Base-by-base conservation (phyloP, 2,329 filamentous ascomycete species). In the Aureobasidium sp. region DNA sequence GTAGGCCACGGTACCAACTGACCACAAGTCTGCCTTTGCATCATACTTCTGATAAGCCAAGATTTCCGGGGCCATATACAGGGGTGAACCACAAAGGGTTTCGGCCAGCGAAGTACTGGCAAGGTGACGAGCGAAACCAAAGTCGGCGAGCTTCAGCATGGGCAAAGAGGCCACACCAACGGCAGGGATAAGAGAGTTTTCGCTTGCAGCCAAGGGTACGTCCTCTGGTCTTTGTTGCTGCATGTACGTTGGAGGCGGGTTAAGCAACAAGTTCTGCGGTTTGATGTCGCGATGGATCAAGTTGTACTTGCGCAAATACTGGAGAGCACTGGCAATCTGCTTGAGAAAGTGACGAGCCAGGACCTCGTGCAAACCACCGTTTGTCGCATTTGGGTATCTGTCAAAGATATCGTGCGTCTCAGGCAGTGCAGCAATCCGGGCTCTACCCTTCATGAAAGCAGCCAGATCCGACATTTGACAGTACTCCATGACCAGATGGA, bases 61-160 rank as follows among this genome's bases (percentile, higher is more conserved):
- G 66, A 99, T 99, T 77, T 99, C 94, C 4, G 94, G 94, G 0
- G 94, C 94, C 94, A 99, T 99, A 78, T 99, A 99, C 29, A 99
- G 80, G 11, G 94, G 94, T 14, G 94, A 97, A 20, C 94, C 94
- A 74, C 94, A 99, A 0, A 99, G 84, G 0, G 94, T 99, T 74
- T 99, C 94, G 12, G 94, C 94, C 66, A 99, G 82, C 5, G 92
- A 93, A 0, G 93, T 96, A 8, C 90, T 87, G 1, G 94, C 93
- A 53, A 99, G 79, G 61, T 95, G 91, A 62, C 94, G 87, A 62
- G 94, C 94, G 73, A 99, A 99, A n/a, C 94, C 94, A 72, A 99
- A 99, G 77, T 99, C 94, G 62, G 94, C 94, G 68, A 99, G 87
- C 78, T 99, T 99, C 64, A 99, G 84, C 88, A 97, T 95, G 5